Conservation (phyloP, 352 stramenopile species). For the Phytopythium chamaehyphon region DNA sequence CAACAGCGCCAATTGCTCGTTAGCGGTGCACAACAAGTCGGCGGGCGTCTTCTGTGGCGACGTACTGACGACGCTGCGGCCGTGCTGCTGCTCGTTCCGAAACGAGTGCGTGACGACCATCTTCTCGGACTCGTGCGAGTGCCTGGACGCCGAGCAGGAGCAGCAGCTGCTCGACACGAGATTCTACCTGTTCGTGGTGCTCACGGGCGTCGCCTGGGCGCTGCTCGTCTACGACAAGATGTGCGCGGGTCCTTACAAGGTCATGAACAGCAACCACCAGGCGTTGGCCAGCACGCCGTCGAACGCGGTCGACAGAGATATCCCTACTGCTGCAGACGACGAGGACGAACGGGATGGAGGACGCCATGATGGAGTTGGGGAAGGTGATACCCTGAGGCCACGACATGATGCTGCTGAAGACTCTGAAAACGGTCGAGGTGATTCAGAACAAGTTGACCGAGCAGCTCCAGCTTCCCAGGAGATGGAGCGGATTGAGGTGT, state of each 20-base stretch:
- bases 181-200: constrained; percentile 68
- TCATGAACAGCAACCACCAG: constrained; percentile 76
- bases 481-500: constrained; percentile 5
- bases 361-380: constrained; percentile 1
- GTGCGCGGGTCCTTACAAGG: constrained; percentile 68
- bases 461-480: background rate
- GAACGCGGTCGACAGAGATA: constrained; percentile 11
- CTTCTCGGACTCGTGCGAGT: constrained; percentile 66
- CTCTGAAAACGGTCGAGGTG: too few relatives aligned
- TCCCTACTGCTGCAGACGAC: constrained; percentile 29
- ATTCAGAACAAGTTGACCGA: too few relatives aligned
- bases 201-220: constrained; percentile 54
- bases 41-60: constrained; percentile 67
- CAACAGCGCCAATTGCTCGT: constrained; percentile 58
- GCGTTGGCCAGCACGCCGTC: constrained; percentile 55
- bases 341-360: constrained; percentile 12
- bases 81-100: constrained; percentile 69
- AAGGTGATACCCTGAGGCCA: background rate
- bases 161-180: constrained; percentile 60
- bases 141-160: constrained; percentile 51
- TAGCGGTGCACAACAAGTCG: constrained; percentile 46
- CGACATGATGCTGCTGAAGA: background rate
- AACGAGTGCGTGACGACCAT: constrained; percentile 80
- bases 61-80: constrained; percentile 54
- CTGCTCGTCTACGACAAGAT: constrained; percentile 73